Evolutionary conservation across 192 early-diverging fungal genomes (phyloP).

Genomic region (Rhizophagus sp.): DNA sequence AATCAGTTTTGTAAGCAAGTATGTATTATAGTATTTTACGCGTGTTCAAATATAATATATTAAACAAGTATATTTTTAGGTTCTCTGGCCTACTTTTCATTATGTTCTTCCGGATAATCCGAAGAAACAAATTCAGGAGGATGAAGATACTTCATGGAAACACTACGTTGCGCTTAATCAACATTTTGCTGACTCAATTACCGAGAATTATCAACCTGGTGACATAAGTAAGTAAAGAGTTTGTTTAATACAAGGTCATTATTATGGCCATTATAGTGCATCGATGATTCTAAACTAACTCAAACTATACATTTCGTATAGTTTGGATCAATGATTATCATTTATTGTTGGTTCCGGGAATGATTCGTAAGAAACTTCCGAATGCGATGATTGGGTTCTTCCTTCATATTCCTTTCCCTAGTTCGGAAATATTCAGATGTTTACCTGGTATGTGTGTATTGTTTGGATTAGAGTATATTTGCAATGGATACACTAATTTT

Average conservation of each 20-base stretch:
- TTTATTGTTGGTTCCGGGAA: constrained; percentile 87
- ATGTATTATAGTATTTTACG: constrained; percentile 13
- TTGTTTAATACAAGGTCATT: not conserved
- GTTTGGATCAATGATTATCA: constrained; percentile 99
- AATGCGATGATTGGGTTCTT: constrained; percentile 93
- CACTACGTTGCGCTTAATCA: constrained; percentile 83
- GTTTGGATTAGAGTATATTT: not conserved
- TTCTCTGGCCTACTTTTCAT: constrained; percentile 97
- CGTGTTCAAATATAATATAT: not conserved
- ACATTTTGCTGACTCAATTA: constrained; percentile 81
- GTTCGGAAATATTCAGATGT: constrained; percentile 92
- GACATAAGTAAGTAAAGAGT: constrained; percentile 72
- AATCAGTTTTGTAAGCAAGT: constrained; percentile 95
- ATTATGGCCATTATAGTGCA: not conserved
- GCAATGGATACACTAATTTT: not conserved
- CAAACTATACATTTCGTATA: constrained; percentile 24
- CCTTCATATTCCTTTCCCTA: constrained; percentile 95
- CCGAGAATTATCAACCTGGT: constrained; percentile 70
- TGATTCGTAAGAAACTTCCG: constrained; percentile 84
- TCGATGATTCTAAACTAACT: not conserved
- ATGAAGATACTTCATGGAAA: constrained; percentile 69
- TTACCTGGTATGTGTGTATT: constrained; percentile 64
- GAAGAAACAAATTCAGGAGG: constrained; percentile 75
- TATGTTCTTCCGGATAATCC: constrained; percentile 91
- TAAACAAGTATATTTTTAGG: constrained; percentile 46